These are phyloP conservation scores for Coniochaeta hoffmannii DNA, from an alignment of 2,329 filamentous ascomycete genomes.

Conservation along the genomic window DNA sequence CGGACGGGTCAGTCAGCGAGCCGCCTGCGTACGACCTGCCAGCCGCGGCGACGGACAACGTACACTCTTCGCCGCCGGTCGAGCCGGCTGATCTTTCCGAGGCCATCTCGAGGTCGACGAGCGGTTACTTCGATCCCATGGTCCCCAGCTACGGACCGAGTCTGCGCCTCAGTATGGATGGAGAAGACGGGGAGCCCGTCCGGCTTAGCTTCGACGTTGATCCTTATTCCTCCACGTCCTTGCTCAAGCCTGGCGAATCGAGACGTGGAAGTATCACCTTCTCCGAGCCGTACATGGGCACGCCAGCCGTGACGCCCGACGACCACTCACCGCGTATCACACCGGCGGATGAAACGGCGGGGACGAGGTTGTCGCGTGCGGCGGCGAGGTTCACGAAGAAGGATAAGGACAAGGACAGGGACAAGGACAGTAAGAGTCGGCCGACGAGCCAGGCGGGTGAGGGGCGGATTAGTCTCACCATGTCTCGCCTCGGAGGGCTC, in stretches of 20 bases:
- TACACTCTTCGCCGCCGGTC: constrained; percentile 19
- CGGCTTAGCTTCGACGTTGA: constrained; percentile 41
- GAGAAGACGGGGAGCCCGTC: constrained; percentile 32
- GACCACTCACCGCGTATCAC: constrained; percentile 31
- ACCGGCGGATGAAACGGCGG: constrained; percentile 45
- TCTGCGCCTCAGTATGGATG: constrained; percentile 48
- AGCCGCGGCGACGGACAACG: constrained; percentile 30
- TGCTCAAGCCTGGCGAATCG: constrained; percentile 24
- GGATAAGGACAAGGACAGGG: constrained; percentile 6
- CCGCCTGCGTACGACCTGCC: constrained; percentile 55
- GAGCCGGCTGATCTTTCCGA: constrained; percentile 16
- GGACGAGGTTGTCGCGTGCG: constrained; percentile 48
- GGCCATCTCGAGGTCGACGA: constrained; percentile 25
- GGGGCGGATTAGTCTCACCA: constrained; percentile 48
- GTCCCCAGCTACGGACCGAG: constrained; percentile 31
- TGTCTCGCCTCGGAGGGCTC: constrained; percentile 46
- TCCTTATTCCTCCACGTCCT: constrained; percentile 22
- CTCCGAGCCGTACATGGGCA: constrained; percentile 32
- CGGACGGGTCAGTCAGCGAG: constrained; percentile 36
- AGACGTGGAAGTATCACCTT: constrained; percentile 44
- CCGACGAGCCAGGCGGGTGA: constrained; percentile 53
- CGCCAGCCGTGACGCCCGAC: constrained; percentile 27
- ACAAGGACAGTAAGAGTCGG: constrained; percentile 28
- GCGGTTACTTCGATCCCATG: constrained; percentile 38
- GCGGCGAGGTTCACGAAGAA: constrained; percentile 45